Evolutionary conservation across 257 asterid species (phyloP).

Genomic region (Echium plantagineum): DNA sequence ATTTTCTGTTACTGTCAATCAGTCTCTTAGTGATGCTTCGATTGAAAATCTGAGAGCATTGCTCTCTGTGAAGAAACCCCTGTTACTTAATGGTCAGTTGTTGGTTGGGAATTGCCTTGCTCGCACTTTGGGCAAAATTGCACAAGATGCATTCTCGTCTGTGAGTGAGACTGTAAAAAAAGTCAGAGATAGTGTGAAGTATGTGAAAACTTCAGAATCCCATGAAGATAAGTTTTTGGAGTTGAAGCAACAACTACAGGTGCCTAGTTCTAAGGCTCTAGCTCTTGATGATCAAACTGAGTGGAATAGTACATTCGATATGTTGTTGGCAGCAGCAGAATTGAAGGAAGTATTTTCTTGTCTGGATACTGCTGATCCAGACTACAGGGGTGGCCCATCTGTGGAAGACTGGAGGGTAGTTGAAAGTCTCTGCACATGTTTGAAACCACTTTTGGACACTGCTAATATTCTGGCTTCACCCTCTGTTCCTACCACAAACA

Average conservation of each 20-base stretch:
- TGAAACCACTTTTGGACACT: slow-evolving; percentile 74
- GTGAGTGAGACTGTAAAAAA: slow-evolving; percentile 50
- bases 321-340: slow-evolving; percentile 73
- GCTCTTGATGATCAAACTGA: slow-evolving; percentile 60
- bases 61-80: slow-evolving; percentile 75
- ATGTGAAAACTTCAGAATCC: slow-evolving; percentile 71
- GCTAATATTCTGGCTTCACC: slow-evolving; percentile 51
- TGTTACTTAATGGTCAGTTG: slow-evolving; percentile 69
- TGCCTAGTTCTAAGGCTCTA: slow-evolving; percentile 65
- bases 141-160: slow-evolving; percentile 41
- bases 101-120: slow-evolving; percentile 73
- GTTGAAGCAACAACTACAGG: slow-evolving; percentile 82
- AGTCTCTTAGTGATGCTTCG: slow-evolving; percentile 39
- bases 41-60: slow-evolving; percentile 59
- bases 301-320: slow-evolving; percentile 94
- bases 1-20: slow-evolving; percentile 71
- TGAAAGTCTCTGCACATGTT: slow-evolving; percentile 48
- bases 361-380: slow-evolving; percentile 67
- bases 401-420: slow-evolving; percentile 65
- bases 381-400: slow-evolving; percentile 52
- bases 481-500: slow-evolving; percentile 52
- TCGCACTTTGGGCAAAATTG: slow-evolving; percentile 56
- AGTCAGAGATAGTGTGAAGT: slow-evolving; percentile 74
- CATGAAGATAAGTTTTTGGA: slow-evolving; percentile 79
- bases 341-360: slow-evolving; percentile 84